A percentile compares a stretch with the other conserved stretches of the same genome.
Evolutionary conservation across 2,329 filamentous ascomycete species (phyloP).

Genomic region (Diaporthe ampelina): DNA sequence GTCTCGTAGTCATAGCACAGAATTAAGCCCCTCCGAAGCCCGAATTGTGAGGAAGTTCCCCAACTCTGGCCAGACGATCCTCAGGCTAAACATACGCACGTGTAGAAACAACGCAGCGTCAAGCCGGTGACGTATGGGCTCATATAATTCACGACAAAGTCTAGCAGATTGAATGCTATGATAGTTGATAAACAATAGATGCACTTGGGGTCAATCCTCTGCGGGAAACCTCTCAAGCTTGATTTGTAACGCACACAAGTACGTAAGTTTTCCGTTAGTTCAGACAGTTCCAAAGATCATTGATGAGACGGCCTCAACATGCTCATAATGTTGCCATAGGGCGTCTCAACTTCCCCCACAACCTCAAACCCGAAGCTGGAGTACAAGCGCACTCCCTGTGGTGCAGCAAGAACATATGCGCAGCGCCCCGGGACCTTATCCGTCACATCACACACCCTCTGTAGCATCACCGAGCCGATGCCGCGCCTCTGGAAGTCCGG

Average conservation of each 20-base stretch:
- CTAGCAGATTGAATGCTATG: too few relatives aligned
- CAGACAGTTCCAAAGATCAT: not conserved
- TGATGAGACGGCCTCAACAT: not conserved
- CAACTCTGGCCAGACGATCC: too few relatives aligned
- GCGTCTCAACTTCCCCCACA: not conserved
- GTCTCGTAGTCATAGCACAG: too few relatives aligned
- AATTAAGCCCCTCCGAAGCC: too few relatives aligned
- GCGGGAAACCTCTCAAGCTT: too few relatives aligned
- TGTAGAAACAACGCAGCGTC: too few relatives aligned
- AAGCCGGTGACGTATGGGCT: too few relatives aligned
- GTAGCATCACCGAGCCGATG: not conserved
- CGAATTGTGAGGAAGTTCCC: too few relatives aligned
- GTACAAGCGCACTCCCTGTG: not conserved
- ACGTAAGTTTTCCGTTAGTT: not conserved
- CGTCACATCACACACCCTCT: not conserved
- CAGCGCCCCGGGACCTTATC: not conserved
- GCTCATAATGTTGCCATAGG: not conserved
- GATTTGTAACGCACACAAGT: not conserved
- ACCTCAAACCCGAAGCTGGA: not conserved
- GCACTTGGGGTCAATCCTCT: too few relatives aligned
- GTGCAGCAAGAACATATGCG: slow-evolving; percentile 6
- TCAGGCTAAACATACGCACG: too few relatives aligned
- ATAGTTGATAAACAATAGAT: too few relatives aligned
- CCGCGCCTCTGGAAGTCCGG: not conserved
- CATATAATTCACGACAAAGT: too few relatives aligned